Base-by-base conservation (phyloP, 805 yeast genomes). In the Tanozyma kutaoensis region DNA sequence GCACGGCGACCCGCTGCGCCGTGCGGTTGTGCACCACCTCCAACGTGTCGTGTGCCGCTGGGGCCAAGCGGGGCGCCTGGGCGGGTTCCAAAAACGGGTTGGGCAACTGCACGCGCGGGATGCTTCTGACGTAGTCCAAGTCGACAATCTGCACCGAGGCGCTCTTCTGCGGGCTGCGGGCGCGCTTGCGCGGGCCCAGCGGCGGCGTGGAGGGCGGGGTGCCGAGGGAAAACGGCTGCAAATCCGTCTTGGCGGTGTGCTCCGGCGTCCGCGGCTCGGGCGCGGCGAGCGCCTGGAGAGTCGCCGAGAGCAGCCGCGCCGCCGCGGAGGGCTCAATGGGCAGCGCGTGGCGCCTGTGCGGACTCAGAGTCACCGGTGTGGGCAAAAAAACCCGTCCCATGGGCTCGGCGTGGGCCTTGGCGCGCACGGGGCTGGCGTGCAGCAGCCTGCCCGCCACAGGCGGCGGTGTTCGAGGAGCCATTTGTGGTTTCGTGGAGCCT, bases 1-100 rank as follows among this genome's bases (percentile, higher is more conserved):
- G 37, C 25, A 43, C 39, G 8, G 46, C 39, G 5, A 46, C 39
- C 15, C 46, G 48, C 30, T 59, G 47, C 3, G 69, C 69, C 0
- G 66, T 61, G 27, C 52, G 53, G 31, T 49, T 54, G 39, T 62
- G 53, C 18, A 61, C 36, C 32, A 52, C 40, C 33, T 64, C 69
- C 27, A 57, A 53, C 31, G 50, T 58, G 27, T 52, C 48, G 13
- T 26, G 43, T 23, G n/a, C 13, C 35, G 8, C 5, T 14, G 14
- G 12, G 13, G 20, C 20, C 8, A 12, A 24, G 6, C 17, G 15
- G 12, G 25, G 13, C 15, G 5, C n/a, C 9, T 10, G 13, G 8
- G 24, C 8, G 15, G 9, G 16, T 20, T 13, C 15, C 11, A 35
- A 20, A 14, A 38, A 38, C 14, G 43, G 43, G 22, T 37, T 37